phyloP scores from a whole-genome alignment of 2,329 filamentous ascomycete species.

The Diaporthe sp. region DNA sequence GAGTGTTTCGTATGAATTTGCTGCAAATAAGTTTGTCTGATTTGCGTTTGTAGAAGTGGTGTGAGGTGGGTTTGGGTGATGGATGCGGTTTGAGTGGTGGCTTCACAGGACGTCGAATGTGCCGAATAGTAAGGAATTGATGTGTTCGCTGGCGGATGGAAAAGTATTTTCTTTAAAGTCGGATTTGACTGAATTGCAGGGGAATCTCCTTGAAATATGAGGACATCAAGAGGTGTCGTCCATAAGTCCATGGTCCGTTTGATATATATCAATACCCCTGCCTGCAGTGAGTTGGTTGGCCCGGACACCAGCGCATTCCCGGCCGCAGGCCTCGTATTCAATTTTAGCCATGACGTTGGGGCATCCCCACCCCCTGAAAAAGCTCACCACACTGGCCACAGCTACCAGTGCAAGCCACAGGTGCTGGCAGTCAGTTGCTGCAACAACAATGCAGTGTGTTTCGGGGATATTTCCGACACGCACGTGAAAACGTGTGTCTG shows the following conservation, averaged over 20 bases:
- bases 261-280: slow-evolving; percentile 35
- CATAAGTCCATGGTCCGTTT: slow-evolving; percentile 30
- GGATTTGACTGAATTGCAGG: not conserved
- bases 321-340: slow-evolving; percentile 31
- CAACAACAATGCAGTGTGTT: slow-evolving; percentile 21
- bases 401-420: not conserved
- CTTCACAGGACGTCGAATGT: not conserved
- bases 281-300: slow-evolving; percentile 23
- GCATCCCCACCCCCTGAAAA: not conserved
- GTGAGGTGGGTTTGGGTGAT: not conserved
- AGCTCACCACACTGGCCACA: slow-evolving; percentile 1
- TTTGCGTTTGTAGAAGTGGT: not conserved
- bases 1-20: not conserved
- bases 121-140: not conserved
- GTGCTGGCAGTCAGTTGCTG: slow-evolving; percentile 4
- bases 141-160: not conserved
- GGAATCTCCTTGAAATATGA: not conserved
- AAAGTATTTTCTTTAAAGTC: not conserved
- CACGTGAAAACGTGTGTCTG: not conserved
- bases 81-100: not conserved
- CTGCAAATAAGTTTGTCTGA: not conserved
- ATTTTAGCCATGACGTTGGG: slow-evolving; percentile 24
- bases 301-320: slow-evolving; percentile 19
- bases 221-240: not conserved
- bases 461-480: not conserved